phyloP scores from a whole-genome alignment of 768 basidiomycete genomes.

The Rubroboletus satanas region DNA sequence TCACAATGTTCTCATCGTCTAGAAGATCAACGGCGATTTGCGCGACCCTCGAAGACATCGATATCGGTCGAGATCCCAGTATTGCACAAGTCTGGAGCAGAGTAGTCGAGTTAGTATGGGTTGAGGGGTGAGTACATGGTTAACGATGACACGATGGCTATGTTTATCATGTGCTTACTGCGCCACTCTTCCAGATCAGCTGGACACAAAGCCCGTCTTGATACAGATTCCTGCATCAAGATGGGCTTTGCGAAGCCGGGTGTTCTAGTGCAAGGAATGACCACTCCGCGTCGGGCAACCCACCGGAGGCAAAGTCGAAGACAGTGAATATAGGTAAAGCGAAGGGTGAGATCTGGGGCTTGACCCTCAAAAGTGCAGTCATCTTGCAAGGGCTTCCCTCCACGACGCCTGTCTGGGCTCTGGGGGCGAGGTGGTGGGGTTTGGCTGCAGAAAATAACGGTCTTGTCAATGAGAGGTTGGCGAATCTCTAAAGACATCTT shows the following conservation, averaged over 20 bases:
- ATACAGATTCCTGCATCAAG: constrained; percentile 10
- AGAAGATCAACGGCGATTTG: not conserved
- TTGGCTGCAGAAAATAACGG: not conserved
- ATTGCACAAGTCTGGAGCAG: not conserved
- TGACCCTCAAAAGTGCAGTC: not conserved
- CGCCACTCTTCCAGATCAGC: not conserved
- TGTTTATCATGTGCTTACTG: not conserved
- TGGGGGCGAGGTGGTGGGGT: too few relatives aligned
- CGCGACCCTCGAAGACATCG: not conserved
- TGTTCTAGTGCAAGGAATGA: not conserved
- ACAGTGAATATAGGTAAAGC: not conserved
- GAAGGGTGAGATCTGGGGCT: not conserved
- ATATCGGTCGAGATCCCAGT: not conserved
- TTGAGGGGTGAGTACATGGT: not conserved
- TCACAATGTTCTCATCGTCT: not conserved
- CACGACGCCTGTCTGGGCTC: too few relatives aligned
- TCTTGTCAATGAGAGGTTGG: not conserved
- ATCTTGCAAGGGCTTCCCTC: not conserved
- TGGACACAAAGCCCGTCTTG: constrained; percentile 9
- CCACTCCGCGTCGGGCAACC: not conserved
- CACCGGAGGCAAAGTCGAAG: not conserved
- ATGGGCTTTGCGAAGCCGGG: constrained; percentile 16
- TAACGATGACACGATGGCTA: not conserved
- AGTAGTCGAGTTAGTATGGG: not conserved
- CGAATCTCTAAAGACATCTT: not conserved